These are phyloP conservation scores for Xenosphaeropsis pyriputrescens DNA, from an alignment of 2,329 filamentous ascomycete genomes.

Conservation along the genomic window DNA sequence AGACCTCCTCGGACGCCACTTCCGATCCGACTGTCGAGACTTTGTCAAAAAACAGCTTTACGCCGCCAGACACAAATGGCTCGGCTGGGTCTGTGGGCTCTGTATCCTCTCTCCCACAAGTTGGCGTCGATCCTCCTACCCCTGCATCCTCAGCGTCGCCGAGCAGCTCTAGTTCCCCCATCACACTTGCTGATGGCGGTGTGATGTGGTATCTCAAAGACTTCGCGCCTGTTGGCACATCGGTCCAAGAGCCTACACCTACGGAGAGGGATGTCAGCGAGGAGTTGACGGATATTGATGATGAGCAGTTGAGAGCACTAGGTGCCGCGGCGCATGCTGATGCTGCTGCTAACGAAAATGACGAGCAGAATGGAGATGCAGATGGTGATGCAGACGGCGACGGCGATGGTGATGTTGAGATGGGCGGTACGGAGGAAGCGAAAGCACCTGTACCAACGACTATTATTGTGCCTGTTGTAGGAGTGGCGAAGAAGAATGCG, in stretches of 20 bases:
- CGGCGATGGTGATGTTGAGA: neutral
- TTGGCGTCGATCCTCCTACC: slow-evolving; percentile 35
- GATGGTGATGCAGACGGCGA: slow-evolving; percentile 1
- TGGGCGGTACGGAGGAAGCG: too few relatives aligned
- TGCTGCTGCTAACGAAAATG: neutral
- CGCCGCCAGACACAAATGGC: slow-evolving; percentile 32
- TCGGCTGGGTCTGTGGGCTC: slow-evolving; percentile 15
- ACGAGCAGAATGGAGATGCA: too few relatives aligned
- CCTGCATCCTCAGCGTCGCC: slow-evolving; percentile 52
- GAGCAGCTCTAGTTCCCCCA: slow-evolving; percentile 16
- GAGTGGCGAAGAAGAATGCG: neutral
- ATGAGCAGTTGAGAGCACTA: slow-evolving; percentile 70
- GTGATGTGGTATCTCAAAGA: slow-evolving; percentile 77
- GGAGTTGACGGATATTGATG: slow-evolving; percentile 81
- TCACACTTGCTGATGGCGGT: slow-evolving; percentile 51
- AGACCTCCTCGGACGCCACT: neutral
- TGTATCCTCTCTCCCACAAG: slow-evolving; percentile 6
- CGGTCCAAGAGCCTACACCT: slow-evolving; percentile 61
- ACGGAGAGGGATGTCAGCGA: slow-evolving; percentile 70
- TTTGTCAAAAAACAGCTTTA: slow-evolving; percentile 18
- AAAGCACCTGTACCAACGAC: too few relatives aligned
- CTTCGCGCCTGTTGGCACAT: slow-evolving; percentile 70
- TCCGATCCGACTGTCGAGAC: slow-evolving; percentile 8
- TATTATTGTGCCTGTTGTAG: too few relatives aligned
- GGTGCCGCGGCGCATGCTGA: slow-evolving; percentile 3